Percentiles rank a stretch among this genome's conserved stretches.
phyloP scores from a whole-genome alignment of 108 stramenopile species.

The Mediolabrus comicus region DNA sequence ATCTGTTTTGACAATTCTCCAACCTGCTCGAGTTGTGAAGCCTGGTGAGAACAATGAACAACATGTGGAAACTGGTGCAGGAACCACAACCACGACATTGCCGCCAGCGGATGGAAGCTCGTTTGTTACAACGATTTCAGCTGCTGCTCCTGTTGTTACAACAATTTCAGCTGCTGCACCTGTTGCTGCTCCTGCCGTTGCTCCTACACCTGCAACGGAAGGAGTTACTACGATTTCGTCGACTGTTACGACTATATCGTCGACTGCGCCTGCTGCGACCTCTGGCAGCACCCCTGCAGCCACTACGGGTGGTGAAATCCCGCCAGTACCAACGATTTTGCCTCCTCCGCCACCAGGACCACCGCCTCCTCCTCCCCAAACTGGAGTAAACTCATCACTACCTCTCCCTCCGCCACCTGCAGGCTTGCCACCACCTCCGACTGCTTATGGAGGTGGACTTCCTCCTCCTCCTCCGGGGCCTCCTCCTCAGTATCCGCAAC shows the following conservation, averaged over 20 bases:
- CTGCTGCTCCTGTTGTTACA: conserved; percentile 3
- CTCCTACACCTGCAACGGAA: conserved; percentile 1
- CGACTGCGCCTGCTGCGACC: background rate
- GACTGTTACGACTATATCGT: background rate
- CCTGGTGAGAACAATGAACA: conserved; percentile 6
- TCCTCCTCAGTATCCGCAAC: conserved; percentile 23
- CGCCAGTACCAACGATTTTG: conserved; percentile 12
- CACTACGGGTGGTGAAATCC: background rate
- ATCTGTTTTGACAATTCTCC: conserved; percentile 38
- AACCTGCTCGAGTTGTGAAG: conserved; percentile 35
- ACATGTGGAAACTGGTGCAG: background rate
- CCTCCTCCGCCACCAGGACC: conserved; percentile 2
- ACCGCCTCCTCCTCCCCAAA: conserved; percentile 20
- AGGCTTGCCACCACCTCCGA: conserved; percentile 25
- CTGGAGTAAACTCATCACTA: background rate
- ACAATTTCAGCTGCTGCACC: conserved; percentile 18
- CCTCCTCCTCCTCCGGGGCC: conserved; percentile 7
- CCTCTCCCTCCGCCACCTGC: conserved; percentile 24
- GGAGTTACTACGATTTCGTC: conserved; percentile 4
- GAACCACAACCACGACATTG: background rate
- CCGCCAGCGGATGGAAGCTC: background rate
- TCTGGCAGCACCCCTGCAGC: conserved; percentile 3
- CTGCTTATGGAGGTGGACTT: conserved; percentile 3
- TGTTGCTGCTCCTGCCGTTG: conserved; percentile 15
- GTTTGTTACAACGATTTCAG: background rate